These are phyloP conservation scores for Trametes sanguinea DNA, from an alignment of 768 basidiomycete genomes.

Conservation along the genomic window DNA sequence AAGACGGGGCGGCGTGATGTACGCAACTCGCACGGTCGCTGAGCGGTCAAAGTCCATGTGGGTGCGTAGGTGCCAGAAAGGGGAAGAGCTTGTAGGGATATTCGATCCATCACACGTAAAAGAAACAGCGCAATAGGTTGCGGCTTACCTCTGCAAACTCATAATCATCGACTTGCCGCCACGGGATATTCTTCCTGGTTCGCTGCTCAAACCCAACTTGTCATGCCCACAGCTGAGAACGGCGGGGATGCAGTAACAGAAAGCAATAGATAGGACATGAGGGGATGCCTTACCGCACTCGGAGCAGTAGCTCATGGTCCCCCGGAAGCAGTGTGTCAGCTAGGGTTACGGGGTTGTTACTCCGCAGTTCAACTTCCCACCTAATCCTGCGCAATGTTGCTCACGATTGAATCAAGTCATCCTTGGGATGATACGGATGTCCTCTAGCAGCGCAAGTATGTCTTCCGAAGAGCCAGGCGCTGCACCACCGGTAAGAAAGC, in stretches of 20 bases:
- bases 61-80: background rate
- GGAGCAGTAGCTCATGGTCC: slow-evolving; percentile 7
- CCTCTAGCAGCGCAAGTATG: too few relatives aligned
- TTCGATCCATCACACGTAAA: slow-evolving; percentile 18
- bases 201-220: too few relatives aligned
- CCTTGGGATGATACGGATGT: too few relatives aligned
- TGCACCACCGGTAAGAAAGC: too few relatives aligned
- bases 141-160: slow-evolving; percentile 11
- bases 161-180: background rate
- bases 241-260: background rate
- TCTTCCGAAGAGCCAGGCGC: too few relatives aligned
- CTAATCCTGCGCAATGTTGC: background rate
- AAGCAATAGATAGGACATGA: background rate
- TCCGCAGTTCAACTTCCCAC: background rate
- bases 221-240: background rate
- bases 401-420: background rate
- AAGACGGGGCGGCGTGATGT: background rate
- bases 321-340: slow-evolving; percentile 9
- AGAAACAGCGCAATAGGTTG: slow-evolving; percentile 2
- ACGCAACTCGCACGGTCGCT: background rate
- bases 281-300: slow-evolving; percentile 1
- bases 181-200: too few relatives aligned
- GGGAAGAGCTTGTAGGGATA: background rate
- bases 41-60: background rate
- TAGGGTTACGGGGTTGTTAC: slow-evolving; percentile 12